Conservation (phyloP, 2,329 filamentous ascomycete species). For the Diaporthe eres region DNA sequence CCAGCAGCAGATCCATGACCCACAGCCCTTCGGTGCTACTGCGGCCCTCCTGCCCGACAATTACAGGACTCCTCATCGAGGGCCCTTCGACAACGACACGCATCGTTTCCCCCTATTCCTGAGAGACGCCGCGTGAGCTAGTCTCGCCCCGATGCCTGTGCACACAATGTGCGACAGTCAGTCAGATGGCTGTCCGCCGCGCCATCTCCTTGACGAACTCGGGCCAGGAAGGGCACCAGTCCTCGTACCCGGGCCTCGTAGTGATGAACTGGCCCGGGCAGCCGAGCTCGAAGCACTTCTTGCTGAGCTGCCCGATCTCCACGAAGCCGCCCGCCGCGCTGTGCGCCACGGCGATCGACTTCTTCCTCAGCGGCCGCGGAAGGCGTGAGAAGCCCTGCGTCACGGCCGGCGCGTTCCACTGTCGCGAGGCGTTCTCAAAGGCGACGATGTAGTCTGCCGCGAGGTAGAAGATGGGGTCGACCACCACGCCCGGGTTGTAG, state of each 20-base stretch:
- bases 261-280: constrained; percentile 45
- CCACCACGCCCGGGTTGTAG: constrained; percentile 61
- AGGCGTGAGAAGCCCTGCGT: constrained; percentile 41
- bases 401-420: constrained; percentile 44
- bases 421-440: constrained; percentile 53
- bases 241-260: constrained; percentile 42
- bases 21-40: neutral
- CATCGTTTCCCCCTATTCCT: neutral
- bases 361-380: constrained; percentile 35
- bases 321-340: constrained; percentile 34
- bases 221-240: constrained; percentile 44
- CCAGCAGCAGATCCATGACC: neutral
- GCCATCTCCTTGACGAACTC: constrained; percentile 42
- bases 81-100: neutral
- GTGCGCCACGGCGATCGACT: constrained; percentile 44
- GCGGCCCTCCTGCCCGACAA: neutral
- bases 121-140: neutral
- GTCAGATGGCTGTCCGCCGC: constrained; percentile 25
- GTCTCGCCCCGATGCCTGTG: neutral
- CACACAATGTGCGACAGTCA: constrained; percentile 2
- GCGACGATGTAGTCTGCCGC: constrained; percentile 60
- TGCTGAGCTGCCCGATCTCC: constrained; percentile 36
- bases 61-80: neutral
- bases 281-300: constrained; percentile 38
- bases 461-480: constrained; percentile 55